Conservation (phyloP, 2,329 filamentous ascomycete species). For the Curvularia hawaiiensis region DNA sequence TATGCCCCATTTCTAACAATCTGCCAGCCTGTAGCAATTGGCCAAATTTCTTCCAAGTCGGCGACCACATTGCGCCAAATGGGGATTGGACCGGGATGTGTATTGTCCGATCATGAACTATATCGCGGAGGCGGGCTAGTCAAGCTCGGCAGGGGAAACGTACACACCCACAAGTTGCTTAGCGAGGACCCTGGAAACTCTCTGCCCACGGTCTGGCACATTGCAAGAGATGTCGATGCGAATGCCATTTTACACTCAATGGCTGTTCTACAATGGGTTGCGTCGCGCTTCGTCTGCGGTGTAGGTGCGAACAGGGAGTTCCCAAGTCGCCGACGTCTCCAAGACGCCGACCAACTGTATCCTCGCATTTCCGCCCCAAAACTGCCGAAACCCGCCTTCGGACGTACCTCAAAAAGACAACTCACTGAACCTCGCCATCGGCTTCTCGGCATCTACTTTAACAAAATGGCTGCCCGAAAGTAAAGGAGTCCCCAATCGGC, state of each 20-base stretch:
- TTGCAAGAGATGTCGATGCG: background rate
- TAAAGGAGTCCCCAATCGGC: background rate
- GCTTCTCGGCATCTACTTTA: background rate
- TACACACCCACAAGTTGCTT: conserved; percentile 11
- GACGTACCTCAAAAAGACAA: background rate
- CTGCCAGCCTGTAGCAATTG: conserved; percentile 18
- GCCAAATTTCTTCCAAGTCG: conserved; percentile 19
- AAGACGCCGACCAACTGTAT: background rate
- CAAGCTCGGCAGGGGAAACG: conserved; percentile 19
- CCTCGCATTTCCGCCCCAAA: background rate
- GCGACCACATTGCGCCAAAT: conserved; percentile 21
- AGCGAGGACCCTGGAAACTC: conserved; percentile 22
- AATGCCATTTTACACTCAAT: background rate
- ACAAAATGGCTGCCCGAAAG: background rate
- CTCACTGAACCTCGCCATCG: background rate
- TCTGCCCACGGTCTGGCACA: conserved; percentile 9
- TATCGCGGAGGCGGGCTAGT: conserved; percentile 12
- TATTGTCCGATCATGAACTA: conserved; percentile 3
- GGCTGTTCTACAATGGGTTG: background rate
- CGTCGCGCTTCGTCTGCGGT: background rate
- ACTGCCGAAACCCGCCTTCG: background rate
- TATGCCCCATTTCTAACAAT: conserved; percentile 9
- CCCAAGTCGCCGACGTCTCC: background rate
- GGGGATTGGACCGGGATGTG: conserved; percentile 18
- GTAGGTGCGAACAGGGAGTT: background rate